A percentile compares a stretch with the other conserved stretches of the same genome.
Evolutionary conservation across 495 filamentous ascomycete genomes (phyloP).

Genomic region (Trichoderma reesei): DNA sequence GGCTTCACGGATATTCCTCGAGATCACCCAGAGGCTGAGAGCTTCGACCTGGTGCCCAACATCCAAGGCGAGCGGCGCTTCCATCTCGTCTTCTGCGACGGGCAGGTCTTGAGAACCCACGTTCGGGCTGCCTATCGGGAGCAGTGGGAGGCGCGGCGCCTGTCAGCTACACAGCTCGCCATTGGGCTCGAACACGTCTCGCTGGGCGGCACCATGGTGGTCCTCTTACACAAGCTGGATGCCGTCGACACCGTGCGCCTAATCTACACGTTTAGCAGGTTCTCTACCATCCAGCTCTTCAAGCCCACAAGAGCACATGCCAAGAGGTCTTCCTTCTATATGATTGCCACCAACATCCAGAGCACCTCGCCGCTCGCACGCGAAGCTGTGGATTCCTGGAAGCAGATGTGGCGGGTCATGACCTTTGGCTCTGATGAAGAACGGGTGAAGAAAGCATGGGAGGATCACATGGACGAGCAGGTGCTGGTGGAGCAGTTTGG

Average conservation of each 20-base stretch:
- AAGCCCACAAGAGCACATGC: slow-evolving; percentile 37
- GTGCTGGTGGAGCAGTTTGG: slow-evolving; percentile 37
- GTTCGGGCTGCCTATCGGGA: slow-evolving; percentile 31
- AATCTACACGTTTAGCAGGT: slow-evolving; percentile 33
- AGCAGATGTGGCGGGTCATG: slow-evolving; percentile 31
- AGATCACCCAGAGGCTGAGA: slow-evolving; percentile 31
- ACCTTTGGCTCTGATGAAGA: slow-evolving; percentile 36
- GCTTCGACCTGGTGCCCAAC: slow-evolving; percentile 26
- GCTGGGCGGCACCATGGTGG: slow-evolving; percentile 37
- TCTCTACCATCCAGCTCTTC: slow-evolving; percentile 36
- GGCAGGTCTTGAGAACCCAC: slow-evolving; percentile 44
- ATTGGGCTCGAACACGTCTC: slow-evolving; percentile 38
- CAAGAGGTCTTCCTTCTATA: slow-evolving; percentile 44
- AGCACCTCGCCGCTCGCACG: slow-evolving; percentile 23
- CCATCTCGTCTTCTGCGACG: slow-evolving; percentile 49
- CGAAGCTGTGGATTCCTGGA: slow-evolving; percentile 32
- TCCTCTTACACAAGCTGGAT: slow-evolving; percentile 43
- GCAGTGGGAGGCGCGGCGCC: slow-evolving; percentile 29
- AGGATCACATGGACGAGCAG: slow-evolving; percentile 18
- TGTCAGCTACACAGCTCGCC: slow-evolving; percentile 36
- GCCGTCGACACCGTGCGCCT: slow-evolving; percentile 28
- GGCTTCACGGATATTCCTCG: slow-evolving; percentile 30
- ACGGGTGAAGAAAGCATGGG: slow-evolving; percentile 10
- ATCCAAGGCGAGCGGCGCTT: slow-evolving; percentile 27
- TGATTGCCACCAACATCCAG: slow-evolving; percentile 41